phyloP scores from a whole-genome alignment of 345 rosid genomes.

The Turnera subulata region DNA sequence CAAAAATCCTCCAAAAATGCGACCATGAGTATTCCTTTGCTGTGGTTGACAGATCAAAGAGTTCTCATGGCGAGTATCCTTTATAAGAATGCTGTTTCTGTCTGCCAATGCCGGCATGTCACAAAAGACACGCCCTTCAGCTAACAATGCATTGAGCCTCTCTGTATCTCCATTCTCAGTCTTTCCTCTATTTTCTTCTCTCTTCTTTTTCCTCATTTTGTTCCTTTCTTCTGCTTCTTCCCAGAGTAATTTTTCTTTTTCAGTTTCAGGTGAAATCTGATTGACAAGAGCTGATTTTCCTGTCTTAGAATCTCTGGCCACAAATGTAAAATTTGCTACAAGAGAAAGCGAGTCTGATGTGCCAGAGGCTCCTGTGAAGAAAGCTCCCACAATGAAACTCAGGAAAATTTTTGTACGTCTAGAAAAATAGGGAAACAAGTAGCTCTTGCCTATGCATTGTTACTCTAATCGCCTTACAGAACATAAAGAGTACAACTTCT shows the following conservation, averaged over 20 bases:
- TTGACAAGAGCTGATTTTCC: slow-evolving; percentile 75
- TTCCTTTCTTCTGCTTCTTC: slow-evolving; percentile 77
- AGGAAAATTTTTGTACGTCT: background rate
- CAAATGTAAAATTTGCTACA: slow-evolving; percentile 74
- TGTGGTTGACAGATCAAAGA: slow-evolving; percentile 84
- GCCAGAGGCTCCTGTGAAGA: slow-evolving; percentile 40
- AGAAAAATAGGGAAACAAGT: too few species aligned
- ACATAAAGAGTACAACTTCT: too few species aligned
- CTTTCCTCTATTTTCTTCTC: slow-evolving; percentile 46
- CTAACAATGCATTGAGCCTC: slow-evolving; percentile 47
- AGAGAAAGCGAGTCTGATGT: slow-evolving; percentile 46
- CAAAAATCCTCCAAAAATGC: slow-evolving; percentile 76
- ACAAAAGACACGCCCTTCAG: slow-evolving; percentile 75
- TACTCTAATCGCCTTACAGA: too few species aligned
- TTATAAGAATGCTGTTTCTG: slow-evolving; percentile 74
- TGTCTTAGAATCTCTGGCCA: slow-evolving; percentile 77
- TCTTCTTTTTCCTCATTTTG: slow-evolving; percentile 54
- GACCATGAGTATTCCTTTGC: slow-evolving; percentile 74
- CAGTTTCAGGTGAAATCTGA: slow-evolving; percentile 65
- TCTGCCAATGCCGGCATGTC: slow-evolving; percentile 86
- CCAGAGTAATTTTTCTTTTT: slow-evolving; percentile 49
- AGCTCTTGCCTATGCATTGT: too few species aligned
- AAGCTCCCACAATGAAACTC: background rate
- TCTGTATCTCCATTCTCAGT: slow-evolving; percentile 37
- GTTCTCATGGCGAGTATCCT: slow-evolving; percentile 64